Base-by-base conservation (phyloP, 305 asterid genomes). In the Fraxinus velutina region DNA sequence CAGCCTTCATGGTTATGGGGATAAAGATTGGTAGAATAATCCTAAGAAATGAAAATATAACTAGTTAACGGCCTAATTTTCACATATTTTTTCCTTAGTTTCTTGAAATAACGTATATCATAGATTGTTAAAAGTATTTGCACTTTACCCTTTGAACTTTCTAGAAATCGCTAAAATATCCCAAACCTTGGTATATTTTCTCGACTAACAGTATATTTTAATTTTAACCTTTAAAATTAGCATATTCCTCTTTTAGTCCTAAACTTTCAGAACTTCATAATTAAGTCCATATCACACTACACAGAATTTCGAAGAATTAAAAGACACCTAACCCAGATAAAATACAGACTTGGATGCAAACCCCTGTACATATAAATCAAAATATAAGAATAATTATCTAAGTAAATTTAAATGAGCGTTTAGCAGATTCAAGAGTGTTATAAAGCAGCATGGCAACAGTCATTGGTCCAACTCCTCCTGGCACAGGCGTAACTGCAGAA, bases 381-480 rank as follows among this genome's bases (percentile, higher is more conserved):
- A 6, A 66, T 66, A 66, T 19, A 66, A 66, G 36, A 66, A 5
- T 8, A 13, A 62, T 62, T 68, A 30, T 30, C 42, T n/a, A 88
- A 77, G 84, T 72, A 21, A 89, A 83, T 36, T 80, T 79, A 77
- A 87, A 83, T 8, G 91, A 85, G 24, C 93, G 92, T 78, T 89
- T 93, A 10, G 98, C 97, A 0, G 99, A 90, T 74, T 86, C 89
- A 77, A 94, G 93, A 22, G 99, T 96, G 89, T 93, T 96, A 73
- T 75, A 85, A 72, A 93, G 97, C 85, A 96, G 92, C 98, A 96
- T 96, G 47, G 99, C 97, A 81, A 96, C 97, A 57, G 99, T 96
- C 97, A 94, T 90, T 29, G 98, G 97, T 73, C 98, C 99, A 73
- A 94, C 99, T 80, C 98, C 97, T 86, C 98, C 99, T 8, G 99